Base-by-base conservation (phyloP, 2,329 filamentous ascomycete species). In the Colletotrichum tofieldiae region DNA sequence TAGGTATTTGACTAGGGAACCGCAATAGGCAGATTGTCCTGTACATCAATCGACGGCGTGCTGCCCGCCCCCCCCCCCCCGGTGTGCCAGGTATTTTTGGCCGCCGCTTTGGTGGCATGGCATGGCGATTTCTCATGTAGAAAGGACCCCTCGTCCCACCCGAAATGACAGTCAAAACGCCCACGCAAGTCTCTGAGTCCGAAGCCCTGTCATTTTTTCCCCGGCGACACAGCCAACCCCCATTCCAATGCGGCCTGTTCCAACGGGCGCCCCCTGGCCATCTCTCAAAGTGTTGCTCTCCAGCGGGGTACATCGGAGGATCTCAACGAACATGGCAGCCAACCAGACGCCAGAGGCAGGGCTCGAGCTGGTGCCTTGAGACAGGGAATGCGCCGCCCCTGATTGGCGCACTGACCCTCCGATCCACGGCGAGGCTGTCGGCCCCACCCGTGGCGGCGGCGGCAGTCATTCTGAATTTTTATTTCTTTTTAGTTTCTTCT, bases 51-150 rank as follows among this genome's bases (percentile, higher is more conserved):
- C 68, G 32, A 47, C 59, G 67, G 63, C 56, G 63, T 49, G 23
- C 49, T 60, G 45, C 63, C 47, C 47, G 29, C 26, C 7, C 45
- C 51, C 52, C 45, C 26, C 7, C 45, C 51, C 52, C 45, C 29
- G 23, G 65, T 69, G 65, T 72, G 35, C 39, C 65, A 72, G 65
- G 69, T 72, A 72, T 72, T 72, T 69, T 72, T 72, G 59, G 58
- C 45, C 32, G 62, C 55, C 67, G 39, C 29, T 56, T 56, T 49
- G 54, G 35, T 54, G 51, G 65, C 45, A 63, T 68, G 39, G 51
- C 66, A 56, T 49, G 51, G 60, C 51, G 45, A 56, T 37, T 37
- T 56, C 37, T 39, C 49, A 67, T 37, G 35, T 67, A 29, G 32
- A 71, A 62, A 49, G 39, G 49, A 56, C 68, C 68, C 66, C 64